These are phyloP conservation scores for Coffea canephora DNA, from an alignment of 257 asterid species.

Conservation along the genomic window DNA sequence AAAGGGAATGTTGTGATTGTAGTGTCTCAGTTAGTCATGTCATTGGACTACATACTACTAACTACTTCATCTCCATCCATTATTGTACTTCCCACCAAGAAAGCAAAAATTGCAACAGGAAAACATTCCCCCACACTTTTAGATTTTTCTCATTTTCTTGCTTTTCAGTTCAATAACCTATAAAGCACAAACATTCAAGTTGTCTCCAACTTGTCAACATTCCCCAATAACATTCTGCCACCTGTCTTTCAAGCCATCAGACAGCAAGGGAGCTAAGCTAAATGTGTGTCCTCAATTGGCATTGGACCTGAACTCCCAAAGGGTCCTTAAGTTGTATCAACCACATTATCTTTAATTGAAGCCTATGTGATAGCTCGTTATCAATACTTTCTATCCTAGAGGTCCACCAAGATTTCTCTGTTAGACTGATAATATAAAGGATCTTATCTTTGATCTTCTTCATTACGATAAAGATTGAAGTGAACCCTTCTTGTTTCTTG, in stretches of 20 bases:
- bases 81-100: constrained; percentile 13
- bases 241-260: constrained; percentile 15
- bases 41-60: constrained; percentile 16
- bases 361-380: constrained; percentile 6
- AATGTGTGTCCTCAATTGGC: constrained; percentile 17
- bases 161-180: background rate
- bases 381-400: background rate
- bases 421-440: background rate
- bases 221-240: constrained; percentile 16
- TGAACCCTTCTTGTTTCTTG: constrained; percentile 22
- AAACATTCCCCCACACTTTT: constrained; percentile 3
- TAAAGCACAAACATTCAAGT: constrained; percentile 23
- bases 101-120: constrained; percentile 3
- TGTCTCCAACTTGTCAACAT: constrained; percentile 22
- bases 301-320: constrained; percentile 14
- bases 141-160: background rate
- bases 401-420: constrained; percentile 20
- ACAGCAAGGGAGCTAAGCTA: background rate
- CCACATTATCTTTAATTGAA: constrained; percentile 8
- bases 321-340: constrained; percentile 20
- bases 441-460: constrained; percentile 22
- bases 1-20: constrained; percentile 36
- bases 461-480: constrained; percentile 22
- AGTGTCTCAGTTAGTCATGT: constrained; percentile 35
- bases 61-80: constrained; percentile 20